Conservation (phyloP, 345 rosid genomes). For the Eucalyptus brandiana region DNA sequence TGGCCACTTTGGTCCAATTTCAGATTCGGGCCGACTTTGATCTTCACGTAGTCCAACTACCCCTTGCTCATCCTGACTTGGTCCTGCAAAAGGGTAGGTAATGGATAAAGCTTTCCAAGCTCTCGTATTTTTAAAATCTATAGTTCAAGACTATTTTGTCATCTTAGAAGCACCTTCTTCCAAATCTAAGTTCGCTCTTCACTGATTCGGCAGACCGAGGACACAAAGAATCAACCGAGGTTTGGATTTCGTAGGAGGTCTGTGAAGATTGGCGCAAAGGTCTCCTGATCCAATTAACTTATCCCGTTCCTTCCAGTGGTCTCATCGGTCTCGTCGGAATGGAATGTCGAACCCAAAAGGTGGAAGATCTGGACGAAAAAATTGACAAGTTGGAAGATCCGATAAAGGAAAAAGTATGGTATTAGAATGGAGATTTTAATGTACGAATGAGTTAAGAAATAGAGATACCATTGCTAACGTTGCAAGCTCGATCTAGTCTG, state of each 20-base stretch:
- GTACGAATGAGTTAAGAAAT: not conserved
- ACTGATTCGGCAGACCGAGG: not conserved
- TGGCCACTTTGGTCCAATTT: not conserved
- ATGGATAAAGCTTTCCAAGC: not conserved
- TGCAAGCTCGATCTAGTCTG: not conserved
- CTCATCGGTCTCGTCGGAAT: not conserved
- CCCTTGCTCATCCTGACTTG: not conserved
- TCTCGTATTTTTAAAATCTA: not conserved
- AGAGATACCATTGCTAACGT: not conserved
- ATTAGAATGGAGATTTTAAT: not conserved
- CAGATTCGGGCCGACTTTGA: not conserved
- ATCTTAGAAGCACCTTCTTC: not conserved
- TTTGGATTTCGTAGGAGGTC: not conserved
- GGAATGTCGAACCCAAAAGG: not conserved
- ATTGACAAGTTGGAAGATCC: not conserved
- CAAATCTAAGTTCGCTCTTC: not conserved
- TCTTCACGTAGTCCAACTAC: not conserved
- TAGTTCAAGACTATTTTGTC: not conserved
- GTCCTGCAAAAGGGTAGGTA: not conserved
- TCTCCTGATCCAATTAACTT: not conserved
- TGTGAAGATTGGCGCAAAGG: not conserved
- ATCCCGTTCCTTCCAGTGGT: not conserved
- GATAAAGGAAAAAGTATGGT: not conserved
- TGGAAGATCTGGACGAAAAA: not conserved
- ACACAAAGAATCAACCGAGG: not conserved